Evolutionary conservation across 2,329 filamentous ascomycete species (phyloP).

Genomic region (Bipolaris sorokiniana): DNA sequence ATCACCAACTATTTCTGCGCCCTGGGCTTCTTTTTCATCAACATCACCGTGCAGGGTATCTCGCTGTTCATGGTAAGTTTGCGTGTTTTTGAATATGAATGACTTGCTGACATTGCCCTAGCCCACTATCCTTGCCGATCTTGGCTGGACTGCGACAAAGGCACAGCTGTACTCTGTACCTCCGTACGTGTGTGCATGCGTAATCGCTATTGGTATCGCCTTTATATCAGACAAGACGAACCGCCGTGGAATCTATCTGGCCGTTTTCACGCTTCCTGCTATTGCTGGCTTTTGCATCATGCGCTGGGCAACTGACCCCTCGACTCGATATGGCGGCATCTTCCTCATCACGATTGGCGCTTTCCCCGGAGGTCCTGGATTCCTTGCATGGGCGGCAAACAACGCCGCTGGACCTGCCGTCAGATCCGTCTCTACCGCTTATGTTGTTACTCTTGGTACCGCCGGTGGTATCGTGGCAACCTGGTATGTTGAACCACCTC

Average conservation of each 20-base stretch:
- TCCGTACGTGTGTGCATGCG: slow-evolving; percentile 48
- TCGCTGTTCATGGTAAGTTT: slow-evolving; percentile 48
- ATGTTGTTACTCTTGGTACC: slow-evolving; percentile 71
- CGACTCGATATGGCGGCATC: slow-evolving; percentile 60
- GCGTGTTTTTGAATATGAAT: neutral
- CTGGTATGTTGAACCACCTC: slow-evolving; percentile 40
- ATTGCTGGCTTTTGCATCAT: slow-evolving; percentile 61
- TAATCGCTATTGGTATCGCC: slow-evolving; percentile 45
- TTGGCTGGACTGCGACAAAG: slow-evolving; percentile 48
- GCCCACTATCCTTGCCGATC: slow-evolving; percentile 48
- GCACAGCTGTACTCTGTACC: slow-evolving; percentile 50
- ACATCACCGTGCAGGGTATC: slow-evolving; percentile 62
- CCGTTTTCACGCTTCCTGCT: slow-evolving; percentile 49
- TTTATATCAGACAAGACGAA: slow-evolving; percentile 48
- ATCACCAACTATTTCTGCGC: slow-evolving; percentile 67
- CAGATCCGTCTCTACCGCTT: slow-evolving; percentile 62
- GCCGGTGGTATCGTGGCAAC: slow-evolving; percentile 64
- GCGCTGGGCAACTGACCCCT: slow-evolving; percentile 63
- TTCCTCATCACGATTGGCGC: slow-evolving; percentile 63
- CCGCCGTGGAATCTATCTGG: slow-evolving; percentile 48
- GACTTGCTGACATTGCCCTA: slow-evolving; percentile 13
- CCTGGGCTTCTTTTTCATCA: slow-evolving; percentile 64
- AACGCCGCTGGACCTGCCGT: slow-evolving; percentile 64
- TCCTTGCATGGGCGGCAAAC: slow-evolving; percentile 65
- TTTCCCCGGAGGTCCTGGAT: slow-evolving; percentile 64